Percentiles rank a stretch among this genome's conserved stretches.
Evolutionary conservation across 768 basidiomycete genomes (phyloP).

Genomic region (Kwoniella dejecticola): DNA sequence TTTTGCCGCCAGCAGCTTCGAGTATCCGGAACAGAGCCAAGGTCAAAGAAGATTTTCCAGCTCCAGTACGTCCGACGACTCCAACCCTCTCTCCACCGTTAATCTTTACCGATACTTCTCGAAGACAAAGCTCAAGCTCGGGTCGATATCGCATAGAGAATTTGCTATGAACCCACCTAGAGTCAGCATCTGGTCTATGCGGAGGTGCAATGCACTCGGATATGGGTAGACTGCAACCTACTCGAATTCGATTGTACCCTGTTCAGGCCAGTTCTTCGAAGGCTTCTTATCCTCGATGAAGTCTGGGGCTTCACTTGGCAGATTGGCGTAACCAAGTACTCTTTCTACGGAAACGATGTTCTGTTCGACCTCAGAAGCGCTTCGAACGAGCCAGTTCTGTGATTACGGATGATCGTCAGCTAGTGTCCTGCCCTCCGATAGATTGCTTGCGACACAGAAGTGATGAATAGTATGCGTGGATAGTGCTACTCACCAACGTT

Average conservation of each 20-base stretch:
- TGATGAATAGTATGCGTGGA: too few relatives aligned
- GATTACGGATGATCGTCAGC: too few relatives aligned
- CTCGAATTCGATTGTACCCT: constrained; percentile 53
- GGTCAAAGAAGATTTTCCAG: constrained; percentile 54
- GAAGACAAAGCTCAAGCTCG: constrained; percentile 52
- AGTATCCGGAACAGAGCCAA: constrained; percentile 56
- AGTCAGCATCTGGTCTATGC: background rate
- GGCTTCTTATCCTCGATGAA: constrained; percentile 51
- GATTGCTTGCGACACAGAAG: too few relatives aligned
- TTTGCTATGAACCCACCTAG: constrained; percentile 21
- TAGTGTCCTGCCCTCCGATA: too few relatives aligned
- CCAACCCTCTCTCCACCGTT: constrained; percentile 54
- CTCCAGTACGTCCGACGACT: constrained; percentile 53
- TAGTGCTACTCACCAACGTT: constrained; percentile 64
- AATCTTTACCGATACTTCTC: constrained; percentile 52
- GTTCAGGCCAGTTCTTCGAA: constrained; percentile 39
- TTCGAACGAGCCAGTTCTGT: constrained; percentile 56
- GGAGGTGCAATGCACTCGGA: too few relatives aligned
- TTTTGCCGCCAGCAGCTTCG: constrained; percentile 73
- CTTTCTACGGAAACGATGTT: constrained; percentile 56
- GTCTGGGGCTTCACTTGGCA: constrained; percentile 51
- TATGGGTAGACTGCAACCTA: constrained; percentile 27
- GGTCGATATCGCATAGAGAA: constrained; percentile 54
- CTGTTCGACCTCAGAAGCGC: constrained; percentile 55
- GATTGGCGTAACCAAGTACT: constrained; percentile 49